Evolutionary conservation across 768 basidiomycete species (phyloP).

Genomic region (Podaxis sp.): DNA sequence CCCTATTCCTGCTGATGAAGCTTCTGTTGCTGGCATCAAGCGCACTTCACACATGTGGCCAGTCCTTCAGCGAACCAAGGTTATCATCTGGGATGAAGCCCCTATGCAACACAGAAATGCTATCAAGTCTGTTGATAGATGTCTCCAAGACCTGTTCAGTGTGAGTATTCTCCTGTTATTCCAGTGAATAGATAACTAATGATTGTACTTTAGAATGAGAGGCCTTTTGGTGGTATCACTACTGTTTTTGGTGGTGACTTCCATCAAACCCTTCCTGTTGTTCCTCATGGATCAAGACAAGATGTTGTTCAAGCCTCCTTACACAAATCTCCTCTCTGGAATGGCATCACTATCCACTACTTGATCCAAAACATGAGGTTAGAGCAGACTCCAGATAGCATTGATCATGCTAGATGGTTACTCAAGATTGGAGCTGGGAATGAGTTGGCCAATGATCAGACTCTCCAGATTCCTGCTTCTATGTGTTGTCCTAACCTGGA

Average conservation of each 20-base stretch:
- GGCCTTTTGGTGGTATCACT: conserved; percentile 9
- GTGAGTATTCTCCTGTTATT: no score
- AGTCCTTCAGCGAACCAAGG: not conserved
- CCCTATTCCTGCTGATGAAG: not conserved
- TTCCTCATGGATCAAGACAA: not conserved
- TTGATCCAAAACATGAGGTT: not conserved
- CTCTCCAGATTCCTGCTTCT: not conserved
- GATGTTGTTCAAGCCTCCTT: not conserved
- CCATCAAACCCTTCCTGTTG: conserved; percentile 17
- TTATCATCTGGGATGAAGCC: conserved; percentile 8
- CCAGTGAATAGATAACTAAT: no score
- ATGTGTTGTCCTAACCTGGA: not conserved
- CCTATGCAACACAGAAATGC: not conserved
- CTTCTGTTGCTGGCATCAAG: not conserved
- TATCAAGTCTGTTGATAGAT: not conserved
- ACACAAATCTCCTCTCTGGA: not conserved
- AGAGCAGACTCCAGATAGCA: no score
- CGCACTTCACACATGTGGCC: not conserved
- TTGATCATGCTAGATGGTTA: no score
- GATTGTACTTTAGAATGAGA: not conserved
- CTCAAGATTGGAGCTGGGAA: conserved; percentile 2
- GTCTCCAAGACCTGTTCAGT: not conserved
- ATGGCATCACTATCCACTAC: not conserved
- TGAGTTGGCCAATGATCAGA: not conserved
- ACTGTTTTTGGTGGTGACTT: not conserved